Percentiles rank a stretch among this genome's conserved stretches.
phyloP scores from a whole-genome alignment of 169 alveolate genomes.

The Cryptosporidium viatorum region DNA sequence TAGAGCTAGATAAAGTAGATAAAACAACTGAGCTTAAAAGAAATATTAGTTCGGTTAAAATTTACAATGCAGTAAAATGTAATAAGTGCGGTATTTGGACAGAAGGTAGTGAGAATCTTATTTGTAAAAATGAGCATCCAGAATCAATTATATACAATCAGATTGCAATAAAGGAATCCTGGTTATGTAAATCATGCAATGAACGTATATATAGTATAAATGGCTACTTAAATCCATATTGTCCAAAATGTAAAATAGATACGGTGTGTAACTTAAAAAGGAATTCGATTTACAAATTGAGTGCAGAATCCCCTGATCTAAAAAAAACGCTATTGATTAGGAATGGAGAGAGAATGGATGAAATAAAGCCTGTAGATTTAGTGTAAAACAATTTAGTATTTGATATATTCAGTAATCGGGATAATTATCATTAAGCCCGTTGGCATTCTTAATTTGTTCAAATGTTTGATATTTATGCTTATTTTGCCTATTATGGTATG shows the following conservation, averaged over 20 bases:
- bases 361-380: not conserved
- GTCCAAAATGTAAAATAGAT: conserved; percentile 47
- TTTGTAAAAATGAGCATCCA: conserved; percentile 45
- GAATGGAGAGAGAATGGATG: conserved; percentile 25
- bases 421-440: not conserved
- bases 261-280: conserved; percentile 26
- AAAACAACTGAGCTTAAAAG: conserved; percentile 1
- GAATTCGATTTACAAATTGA: conserved; percentile 45
- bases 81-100: conserved; percentile 57
- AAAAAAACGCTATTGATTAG: conserved; percentile 14
- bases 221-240: conserved; percentile 40
- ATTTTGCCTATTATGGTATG: not conserved
- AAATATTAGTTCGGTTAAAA: conserved; percentile 16
- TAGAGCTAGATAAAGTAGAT: conserved; percentile 33
- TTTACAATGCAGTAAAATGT: conserved; percentile 38
- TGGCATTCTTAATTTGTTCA: not conserved
- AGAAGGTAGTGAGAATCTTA: conserved; percentile 7
- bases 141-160: conserved; percentile 23
- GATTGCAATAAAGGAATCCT: conserved; percentile 44
- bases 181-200: conserved; percentile 60
- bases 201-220: conserved; percentile 16
- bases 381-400: not conserved
- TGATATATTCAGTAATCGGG: conserved; percentile 23
- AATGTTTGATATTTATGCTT: conserved; percentile 14
- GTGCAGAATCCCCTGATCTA: not conserved